Evolutionary conservation across 78 protist genomes (phyloP).

Genomic region (Paratrimastix pyriformis): DNA sequence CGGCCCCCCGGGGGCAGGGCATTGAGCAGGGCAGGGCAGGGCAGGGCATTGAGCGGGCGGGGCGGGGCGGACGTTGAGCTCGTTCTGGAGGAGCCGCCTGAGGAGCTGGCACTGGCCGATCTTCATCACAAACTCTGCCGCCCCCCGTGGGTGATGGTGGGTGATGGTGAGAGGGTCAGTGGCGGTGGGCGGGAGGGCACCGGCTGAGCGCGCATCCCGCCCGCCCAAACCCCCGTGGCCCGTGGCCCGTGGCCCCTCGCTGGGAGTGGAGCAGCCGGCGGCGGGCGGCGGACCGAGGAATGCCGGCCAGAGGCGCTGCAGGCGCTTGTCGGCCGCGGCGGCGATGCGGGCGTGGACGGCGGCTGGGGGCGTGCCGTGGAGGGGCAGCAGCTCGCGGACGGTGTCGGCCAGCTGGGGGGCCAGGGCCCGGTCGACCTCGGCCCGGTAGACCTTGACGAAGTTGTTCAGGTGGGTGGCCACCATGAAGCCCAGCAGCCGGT

Average conservation of each 20-base stretch:
- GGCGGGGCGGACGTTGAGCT: conserved; percentile 28
- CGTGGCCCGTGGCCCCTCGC: neutral
- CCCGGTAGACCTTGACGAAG: neutral
- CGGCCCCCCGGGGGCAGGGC: no score
- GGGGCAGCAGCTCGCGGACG: conserved; percentile 9
- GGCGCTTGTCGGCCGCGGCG: no score
- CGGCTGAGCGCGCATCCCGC: neutral
- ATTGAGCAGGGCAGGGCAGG: no score
- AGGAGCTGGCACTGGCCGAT: conserved; percentile 70
- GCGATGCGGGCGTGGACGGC: no score
- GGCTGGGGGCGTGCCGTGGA: neutral
- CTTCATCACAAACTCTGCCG: neutral
- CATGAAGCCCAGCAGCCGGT: conserved; percentile 60
- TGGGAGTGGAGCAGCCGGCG: neutral
- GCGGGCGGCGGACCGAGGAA: no score
- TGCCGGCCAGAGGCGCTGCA: no score
- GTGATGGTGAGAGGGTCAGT: no score
- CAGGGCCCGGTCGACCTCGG: neutral
- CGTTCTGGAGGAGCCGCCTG: conserved; percentile 56
- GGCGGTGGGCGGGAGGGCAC: neutral
- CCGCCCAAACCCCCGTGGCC: neutral
- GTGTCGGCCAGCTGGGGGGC: neutral
- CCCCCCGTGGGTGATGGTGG: neutral
- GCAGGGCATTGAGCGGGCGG: no score
- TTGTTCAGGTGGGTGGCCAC: conserved; percentile 58